Base-by-base conservation (phyloP, 1,139 yeast genomes). In the Nadsonia commutata region DNA sequence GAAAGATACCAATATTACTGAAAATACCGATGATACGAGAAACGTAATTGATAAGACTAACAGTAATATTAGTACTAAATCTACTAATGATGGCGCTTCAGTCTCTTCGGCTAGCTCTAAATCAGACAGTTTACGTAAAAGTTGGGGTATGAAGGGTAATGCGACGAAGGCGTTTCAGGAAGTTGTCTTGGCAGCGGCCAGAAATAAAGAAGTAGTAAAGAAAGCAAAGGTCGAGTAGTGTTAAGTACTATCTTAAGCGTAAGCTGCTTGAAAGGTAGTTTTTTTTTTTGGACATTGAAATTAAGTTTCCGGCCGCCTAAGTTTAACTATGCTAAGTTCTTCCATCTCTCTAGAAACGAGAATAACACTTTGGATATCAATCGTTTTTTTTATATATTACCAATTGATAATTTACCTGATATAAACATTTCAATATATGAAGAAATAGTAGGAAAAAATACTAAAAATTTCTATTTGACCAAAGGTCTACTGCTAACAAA, bases 141-240 rank as follows among this genome's bases (percentile, higher is more conserved):
- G 41, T 48, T 13, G 40, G 2, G 42, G 45, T 7, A 8, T 40
- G 40, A 40, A 39, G 40, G 41, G 18, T 4, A 19, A 19, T 19
- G 27, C 9, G 44, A 20, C 38, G 51, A 3, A 37, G 47, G 33
- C 49, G 36, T 80, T 83, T 60, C 80, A 78, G 37, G 88, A 79
- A 56, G 73, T 83, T 48, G 94, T 83, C 2, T 70, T 68, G 45
- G 79, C 90, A 1, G 94, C 88, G 0, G 64, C 74, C 31, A 68
- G 75, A 45, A 78, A 80, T 55, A 78, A 76, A 57, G 84, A 81
- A 13, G 39, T 55, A 33, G 41, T 47, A 18, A 46, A 46, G 31
- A 49, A 52, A 18, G 49, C 48, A 13, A 46, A 45, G 9, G 31
- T 38, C 31, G 33, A 27, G 13, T 4, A 13, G n/a, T 27, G n/a